A percentile compares a stretch with the other conserved stretches of the same genome.
phyloP scores from a whole-genome alignment of 2,329 filamentous ascomycete genomes.

The Cytospora piceae region DNA sequence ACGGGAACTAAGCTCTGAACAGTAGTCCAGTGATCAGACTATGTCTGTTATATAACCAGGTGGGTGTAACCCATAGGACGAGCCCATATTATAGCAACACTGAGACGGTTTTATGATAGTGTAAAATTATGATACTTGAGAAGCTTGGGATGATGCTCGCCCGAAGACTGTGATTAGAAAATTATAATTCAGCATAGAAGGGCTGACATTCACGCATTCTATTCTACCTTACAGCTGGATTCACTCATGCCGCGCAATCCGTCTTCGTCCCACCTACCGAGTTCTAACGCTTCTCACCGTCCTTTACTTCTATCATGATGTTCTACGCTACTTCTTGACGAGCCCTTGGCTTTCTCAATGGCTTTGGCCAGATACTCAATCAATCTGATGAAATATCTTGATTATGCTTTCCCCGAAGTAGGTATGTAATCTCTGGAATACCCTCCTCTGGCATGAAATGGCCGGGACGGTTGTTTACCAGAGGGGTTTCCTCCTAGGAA shows the following conservation, averaged over 20 bases:
- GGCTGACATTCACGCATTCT: too few species aligned
- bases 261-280: neutral
- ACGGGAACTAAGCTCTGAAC: neutral
- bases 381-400: constrained; percentile 39
- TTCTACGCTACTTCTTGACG: constrained; percentile 33
- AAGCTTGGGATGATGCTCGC: too few species aligned
- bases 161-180: too few species aligned
- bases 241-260: neutral
- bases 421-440: constrained; percentile 38
- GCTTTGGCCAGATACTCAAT: constrained; percentile 39
- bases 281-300: neutral
- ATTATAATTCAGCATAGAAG: too few species aligned
- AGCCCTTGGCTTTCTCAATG: constrained; percentile 33
- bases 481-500: neutral
- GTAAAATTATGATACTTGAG: too few species aligned
- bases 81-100: neutral
- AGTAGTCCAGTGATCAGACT: neutral
- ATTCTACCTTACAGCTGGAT: neutral
- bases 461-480: neutral
- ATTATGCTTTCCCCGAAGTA: constrained; percentile 42
- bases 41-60: neutral
- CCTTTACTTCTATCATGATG: constrained; percentile 28
- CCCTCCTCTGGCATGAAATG: neutral
- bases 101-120: neutral
- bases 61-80: neutral